Evolutionary conservation across 2,329 filamentous ascomycete genomes (phyloP), one percentile per base, ranked within the genome.

Genomic region (Penicillium griseofulvum): DNA sequence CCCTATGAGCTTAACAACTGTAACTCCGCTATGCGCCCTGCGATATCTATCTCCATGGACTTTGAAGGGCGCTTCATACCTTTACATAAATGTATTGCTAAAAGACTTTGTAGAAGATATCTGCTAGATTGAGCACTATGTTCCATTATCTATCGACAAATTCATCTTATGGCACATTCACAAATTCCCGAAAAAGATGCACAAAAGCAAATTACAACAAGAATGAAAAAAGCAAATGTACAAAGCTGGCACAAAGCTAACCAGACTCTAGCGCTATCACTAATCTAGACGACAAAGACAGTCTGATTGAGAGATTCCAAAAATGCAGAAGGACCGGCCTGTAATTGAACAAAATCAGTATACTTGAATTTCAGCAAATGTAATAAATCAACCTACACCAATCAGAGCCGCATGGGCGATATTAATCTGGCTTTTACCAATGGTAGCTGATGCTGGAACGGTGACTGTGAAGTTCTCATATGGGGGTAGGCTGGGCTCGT

Each of bases 381-480:
- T 11, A 16, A 34, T 9, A 28, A 4, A 3, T 47, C 5, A 8
- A 66, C 68, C 65, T 59, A 72, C 69, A 7, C 69, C 69, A n/a
- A 70, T 56, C 14, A 70, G 53, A 3, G 66, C 49, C 6, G 66
- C 60, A 55, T 71, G 69, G 0, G 68, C 67, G 4, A 71, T 54
- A 12, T 66, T 68, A 11, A 71, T 52, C 11, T 66, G 53, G 8
- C 60, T 64, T 2, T 52, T 44, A 0, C 66, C 67, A 5, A 52
- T 34, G 0, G 51, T 41, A 5, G 63, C 39, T 0, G 28, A 29
- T 2, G 58, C 44, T 0, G 70, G 70, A 12, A 72, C 51, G 0
- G 48, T 64, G 10, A 72, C 64, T 1, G 62, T 66, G 49, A 70
- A 68, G 62, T 71, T 71, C 55, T 72, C 49, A 36, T 71, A 72